Conservation (phyloP, 2,329 filamentous ascomycete genomes). For the Pseudogymnoascus sp. region DNA sequence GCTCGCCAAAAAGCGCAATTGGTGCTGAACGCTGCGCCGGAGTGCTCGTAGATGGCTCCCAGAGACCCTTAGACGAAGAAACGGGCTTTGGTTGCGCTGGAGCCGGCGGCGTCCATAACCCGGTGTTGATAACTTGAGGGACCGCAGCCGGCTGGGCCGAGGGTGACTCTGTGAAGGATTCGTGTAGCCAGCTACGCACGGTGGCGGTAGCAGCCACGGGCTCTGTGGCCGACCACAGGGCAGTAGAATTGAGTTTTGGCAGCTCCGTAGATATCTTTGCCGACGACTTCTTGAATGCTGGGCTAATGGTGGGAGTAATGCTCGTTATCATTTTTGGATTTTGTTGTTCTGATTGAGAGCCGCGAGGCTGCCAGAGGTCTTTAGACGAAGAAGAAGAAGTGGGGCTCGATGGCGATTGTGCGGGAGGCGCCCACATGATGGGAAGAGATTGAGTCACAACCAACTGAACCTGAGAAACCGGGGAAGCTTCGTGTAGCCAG, state of each 20-base stretch:
- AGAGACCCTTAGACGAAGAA: not conserved
- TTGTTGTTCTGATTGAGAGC: not conserved
- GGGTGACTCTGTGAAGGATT: not conserved
- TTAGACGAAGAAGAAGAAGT: conserved; percentile 1
- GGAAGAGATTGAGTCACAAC: conserved; percentile 5
- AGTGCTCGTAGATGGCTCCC: not conserved
- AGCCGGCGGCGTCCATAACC: conserved; percentile 3
- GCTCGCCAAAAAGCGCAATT: not conserved
- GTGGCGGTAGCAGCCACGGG: not conserved
- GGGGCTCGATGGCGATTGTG: not conserved
- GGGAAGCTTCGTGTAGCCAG: conserved; percentile 4
- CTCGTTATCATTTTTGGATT: not conserved
- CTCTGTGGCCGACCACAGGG: not conserved
- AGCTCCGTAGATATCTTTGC: not conserved
- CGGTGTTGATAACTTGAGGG: not conserved
- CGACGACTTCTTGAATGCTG: not conserved
- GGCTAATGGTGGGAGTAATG: not conserved
- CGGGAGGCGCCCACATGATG: conserved; percentile 6
- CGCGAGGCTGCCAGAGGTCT: conserved; percentile 1
- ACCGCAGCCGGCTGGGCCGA: not conserved
- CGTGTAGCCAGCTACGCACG: not conserved
- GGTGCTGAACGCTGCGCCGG: not conserved
- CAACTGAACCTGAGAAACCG: not conserved
- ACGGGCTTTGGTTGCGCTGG: not conserved
- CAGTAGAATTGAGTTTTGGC: not conserved